A percentile compares a stretch with the other conserved stretches of the same genome.
These are phyloP conservation scores for Epichloe hybrida DNA, from an alignment of 2,329 filamentous ascomycete genomes.

Conservation along the genomic window DNA sequence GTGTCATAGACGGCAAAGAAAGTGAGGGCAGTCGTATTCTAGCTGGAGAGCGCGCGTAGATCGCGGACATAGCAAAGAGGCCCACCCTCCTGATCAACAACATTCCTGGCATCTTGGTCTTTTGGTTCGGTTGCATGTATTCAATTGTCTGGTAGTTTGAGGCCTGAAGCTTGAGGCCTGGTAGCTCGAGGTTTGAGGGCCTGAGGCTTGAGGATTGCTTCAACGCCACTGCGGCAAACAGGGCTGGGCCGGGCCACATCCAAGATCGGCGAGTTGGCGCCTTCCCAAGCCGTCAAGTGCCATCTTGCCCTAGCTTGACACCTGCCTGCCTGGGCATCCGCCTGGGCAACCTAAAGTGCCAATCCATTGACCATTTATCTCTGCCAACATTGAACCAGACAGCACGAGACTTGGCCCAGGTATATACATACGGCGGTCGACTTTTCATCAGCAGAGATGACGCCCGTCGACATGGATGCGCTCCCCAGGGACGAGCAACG, in stretches of 20 bases:
- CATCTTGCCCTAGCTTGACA: not conserved
- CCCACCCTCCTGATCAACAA: not conserved
- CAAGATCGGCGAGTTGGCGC: not conserved
- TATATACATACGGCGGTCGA: too few relatives aligned
- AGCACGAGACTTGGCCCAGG: too few relatives aligned
- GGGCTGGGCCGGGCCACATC: too few relatives aligned
- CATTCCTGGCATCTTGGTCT: not conserved
- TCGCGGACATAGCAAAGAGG: not conserved
- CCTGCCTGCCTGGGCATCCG: not conserved
- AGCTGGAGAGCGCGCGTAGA: not conserved
- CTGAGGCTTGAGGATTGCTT: too few relatives aligned
- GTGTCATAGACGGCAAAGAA: not conserved
- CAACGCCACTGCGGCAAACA: too few relatives aligned
- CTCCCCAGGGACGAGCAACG: slow-evolving; percentile 19
- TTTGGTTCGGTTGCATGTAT: too few relatives aligned
- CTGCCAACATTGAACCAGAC: too few relatives aligned
- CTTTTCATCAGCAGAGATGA: slow-evolving; percentile 5
- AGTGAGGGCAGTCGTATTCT: not conserved
- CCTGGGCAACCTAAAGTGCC: not conserved
- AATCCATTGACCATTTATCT: not conserved
- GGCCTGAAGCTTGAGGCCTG: too few relatives aligned
- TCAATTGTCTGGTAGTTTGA: not conserved
- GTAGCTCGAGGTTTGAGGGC: not conserved
- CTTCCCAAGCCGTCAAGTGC: not conserved
- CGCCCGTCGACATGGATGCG: slow-evolving; percentile 14